Conservation (phyloP, 176 grass and related monocot species). For the Triticum urartu region DNA sequence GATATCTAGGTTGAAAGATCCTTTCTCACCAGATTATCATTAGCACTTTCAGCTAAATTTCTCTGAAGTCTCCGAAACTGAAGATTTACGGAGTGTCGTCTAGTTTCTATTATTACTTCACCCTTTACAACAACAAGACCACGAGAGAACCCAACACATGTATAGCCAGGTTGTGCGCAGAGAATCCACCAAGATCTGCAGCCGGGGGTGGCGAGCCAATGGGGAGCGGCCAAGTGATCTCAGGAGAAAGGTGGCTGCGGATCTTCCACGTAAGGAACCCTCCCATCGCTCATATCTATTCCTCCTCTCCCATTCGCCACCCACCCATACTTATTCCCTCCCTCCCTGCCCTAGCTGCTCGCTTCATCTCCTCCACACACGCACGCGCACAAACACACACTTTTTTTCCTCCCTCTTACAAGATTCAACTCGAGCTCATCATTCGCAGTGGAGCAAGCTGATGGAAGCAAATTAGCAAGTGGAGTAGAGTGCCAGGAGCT, state of each 20-base stretch:
- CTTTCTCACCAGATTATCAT: no score
- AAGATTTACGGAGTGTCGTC: no score
- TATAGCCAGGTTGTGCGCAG: not conserved
- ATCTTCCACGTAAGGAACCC: constrained; percentile 52
- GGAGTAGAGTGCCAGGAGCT: not conserved
- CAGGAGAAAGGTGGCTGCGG: constrained; percentile 38
- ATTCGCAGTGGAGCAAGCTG: not conserved
- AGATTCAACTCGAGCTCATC: constrained; percentile 20
- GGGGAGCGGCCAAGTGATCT: constrained; percentile 30
- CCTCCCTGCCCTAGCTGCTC: constrained; percentile 32
- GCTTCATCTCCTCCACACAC: constrained; percentile 55
- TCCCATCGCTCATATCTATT: constrained; percentile 41
- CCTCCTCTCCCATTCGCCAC: constrained; percentile 26
- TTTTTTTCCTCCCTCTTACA: not conserved
- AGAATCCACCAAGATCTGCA: constrained; percentile 10
- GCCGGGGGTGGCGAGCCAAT: not conserved
- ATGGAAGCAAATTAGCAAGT: constrained; percentile 34
- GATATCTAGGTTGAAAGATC: no score
- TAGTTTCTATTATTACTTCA: not conserved
- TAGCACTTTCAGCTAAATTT: no score
- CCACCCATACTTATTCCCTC: constrained; percentile 33
- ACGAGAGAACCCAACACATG: not conserved
- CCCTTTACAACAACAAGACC: not conserved
- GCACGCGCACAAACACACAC: not conserved
- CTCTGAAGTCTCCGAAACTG: no score